These are phyloP conservation scores for Diplodia intermedia DNA, from an alignment of 2,329 filamentous ascomycete genomes.

Conservation along the genomic window DNA sequence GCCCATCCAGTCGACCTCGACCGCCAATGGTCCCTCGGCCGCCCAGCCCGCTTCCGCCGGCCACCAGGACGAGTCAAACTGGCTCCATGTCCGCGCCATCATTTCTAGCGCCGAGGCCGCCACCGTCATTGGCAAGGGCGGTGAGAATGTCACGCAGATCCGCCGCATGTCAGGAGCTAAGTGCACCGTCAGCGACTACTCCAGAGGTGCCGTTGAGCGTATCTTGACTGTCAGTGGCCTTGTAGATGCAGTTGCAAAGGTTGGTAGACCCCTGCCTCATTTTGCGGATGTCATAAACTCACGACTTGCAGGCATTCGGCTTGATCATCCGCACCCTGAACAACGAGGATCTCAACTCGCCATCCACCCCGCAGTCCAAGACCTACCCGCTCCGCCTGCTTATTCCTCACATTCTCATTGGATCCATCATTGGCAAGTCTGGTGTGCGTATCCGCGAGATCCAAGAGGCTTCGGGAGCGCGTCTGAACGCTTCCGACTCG, in stretches of 20 bases:
- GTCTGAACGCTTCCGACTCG: slow-evolving; percentile 94
- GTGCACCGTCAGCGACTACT: slow-evolving; percentile 98
- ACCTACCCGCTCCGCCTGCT: slow-evolving; percentile 95
- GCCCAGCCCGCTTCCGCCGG: slow-evolving; percentile 51
- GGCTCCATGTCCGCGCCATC: slow-evolving; percentile 96
- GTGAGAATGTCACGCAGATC: slow-evolving; percentile 98
- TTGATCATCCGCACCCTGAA: slow-evolving; percentile 98
- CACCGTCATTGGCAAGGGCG: slow-evolving; percentile 97
- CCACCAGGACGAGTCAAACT: slow-evolving; percentile 86
- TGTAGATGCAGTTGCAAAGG: slow-evolving; percentile 96
- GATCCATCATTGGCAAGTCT: slow-evolving; percentile 97
- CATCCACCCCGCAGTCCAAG: slow-evolving; percentile 93
- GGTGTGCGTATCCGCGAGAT: slow-evolving; percentile 97
- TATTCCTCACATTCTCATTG: slow-evolving; percentile 95
- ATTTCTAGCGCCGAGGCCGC: slow-evolving; percentile 98
- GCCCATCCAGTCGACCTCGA: slow-evolving; percentile 64
- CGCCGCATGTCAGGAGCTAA: slow-evolving; percentile 94
- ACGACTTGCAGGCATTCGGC: slow-evolving; percentile 77
- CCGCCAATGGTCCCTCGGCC: slow-evolving; percentile 59
- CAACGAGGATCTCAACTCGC: slow-evolving; percentile 87
- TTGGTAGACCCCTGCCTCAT: slow-evolving; percentile 52
- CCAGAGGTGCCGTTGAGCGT: slow-evolving; percentile 94
- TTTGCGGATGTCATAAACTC: slow-evolving; percentile 41
- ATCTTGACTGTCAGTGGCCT: slow-evolving; percentile 96
- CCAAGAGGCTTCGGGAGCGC: slow-evolving; percentile 94